Percentiles rank a stretch among this genome's conserved stretches.
Evolutionary conservation across 2,329 filamentous ascomycete species (phyloP).

Genomic region (Hypoxylon sp.): DNA sequence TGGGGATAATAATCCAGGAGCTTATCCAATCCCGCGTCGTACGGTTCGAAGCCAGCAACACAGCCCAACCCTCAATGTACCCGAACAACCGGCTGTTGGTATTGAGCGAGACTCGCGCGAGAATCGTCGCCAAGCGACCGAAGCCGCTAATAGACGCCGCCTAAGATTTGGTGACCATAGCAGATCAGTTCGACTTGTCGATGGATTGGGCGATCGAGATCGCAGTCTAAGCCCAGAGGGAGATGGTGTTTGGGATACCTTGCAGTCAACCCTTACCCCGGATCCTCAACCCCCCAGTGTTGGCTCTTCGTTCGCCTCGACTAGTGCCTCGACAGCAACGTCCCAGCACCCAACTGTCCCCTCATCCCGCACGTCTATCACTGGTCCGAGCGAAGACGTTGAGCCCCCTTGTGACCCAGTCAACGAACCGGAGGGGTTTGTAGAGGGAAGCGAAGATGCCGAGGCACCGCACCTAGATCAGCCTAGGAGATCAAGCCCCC

Average conservation of each 20-base stretch:
- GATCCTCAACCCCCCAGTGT: slow-evolving; percentile 85
- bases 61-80: neutral
- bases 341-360: slow-evolving; percentile 58
- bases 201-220: slow-evolving; percentile 87
- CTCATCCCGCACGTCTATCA: slow-evolving; percentile 64
- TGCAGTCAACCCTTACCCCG: slow-evolving; percentile 83
- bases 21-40: no score
- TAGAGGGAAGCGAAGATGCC: slow-evolving; percentile 60
- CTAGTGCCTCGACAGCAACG: slow-evolving; percentile 61
- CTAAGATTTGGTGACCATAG: neutral
- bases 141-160: neutral
- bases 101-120: neutral
- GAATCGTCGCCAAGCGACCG: neutral
- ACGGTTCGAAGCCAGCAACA: no score
- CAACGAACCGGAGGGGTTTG: slow-evolving; percentile 69
- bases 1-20: no score
- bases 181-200: slow-evolving; percentile 55
- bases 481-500: slow-evolving; percentile 29
- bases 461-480: slow-evolving; percentile 23
- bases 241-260: slow-evolving; percentile 80
- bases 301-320: slow-evolving; percentile 85
- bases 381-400: slow-evolving; percentile 56
- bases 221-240: slow-evolving; percentile 82
- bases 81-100: neutral
- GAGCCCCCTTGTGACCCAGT: slow-evolving; percentile 66